Conservation (phyloP, 2,329 filamentous ascomycete species). For the Phoma sp. region DNA sequence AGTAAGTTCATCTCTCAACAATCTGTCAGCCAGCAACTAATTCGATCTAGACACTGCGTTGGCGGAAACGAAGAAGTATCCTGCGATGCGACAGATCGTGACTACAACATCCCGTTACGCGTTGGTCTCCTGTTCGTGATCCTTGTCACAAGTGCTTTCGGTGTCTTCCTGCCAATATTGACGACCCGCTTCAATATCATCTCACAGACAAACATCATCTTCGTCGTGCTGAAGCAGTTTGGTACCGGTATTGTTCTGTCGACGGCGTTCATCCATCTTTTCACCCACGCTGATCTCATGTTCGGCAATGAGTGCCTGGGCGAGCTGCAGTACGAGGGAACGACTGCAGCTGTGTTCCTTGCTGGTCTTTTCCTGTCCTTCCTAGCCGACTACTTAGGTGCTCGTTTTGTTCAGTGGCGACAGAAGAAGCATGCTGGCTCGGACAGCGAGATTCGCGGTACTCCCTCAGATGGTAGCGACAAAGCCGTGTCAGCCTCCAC, state of each 20-base stretch:
- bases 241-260: conserved; percentile 76
- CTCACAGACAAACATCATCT: conserved; percentile 56
- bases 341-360: conserved; percentile 74
- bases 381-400: conserved; percentile 70
- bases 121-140: conserved; percentile 77
- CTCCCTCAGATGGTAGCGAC: conserved; percentile 20
- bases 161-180: conserved; percentile 72
- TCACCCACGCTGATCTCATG: conserved; percentile 75
- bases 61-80: conserved; percentile 53
- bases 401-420: conserved; percentile 60
- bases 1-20: conserved; percentile 58
- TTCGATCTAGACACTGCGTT: conserved; percentile 62
- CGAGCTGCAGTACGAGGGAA: conserved; percentile 70
- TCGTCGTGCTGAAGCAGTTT: conserved; percentile 73
- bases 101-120: conserved; percentile 72
- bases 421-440: conserved; percentile 26
- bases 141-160: conserved; percentile 70
- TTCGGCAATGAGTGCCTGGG: conserved; percentile 74
- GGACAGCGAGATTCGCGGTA: conserved; percentile 22
- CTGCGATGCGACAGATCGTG: conserved; percentile 59
- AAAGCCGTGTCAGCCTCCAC: conserved; percentile 16
- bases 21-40: conserved; percentile 20
- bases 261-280: conserved; percentile 74
- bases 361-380: conserved; percentile 77
- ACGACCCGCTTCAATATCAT: conserved; percentile 64